A percentile compares a stretch with the other conserved stretches of the same genome.
Conservation (phyloP, 2,329 filamentous ascomycete genomes). For the Pseudocercospora eumusae region DNA sequence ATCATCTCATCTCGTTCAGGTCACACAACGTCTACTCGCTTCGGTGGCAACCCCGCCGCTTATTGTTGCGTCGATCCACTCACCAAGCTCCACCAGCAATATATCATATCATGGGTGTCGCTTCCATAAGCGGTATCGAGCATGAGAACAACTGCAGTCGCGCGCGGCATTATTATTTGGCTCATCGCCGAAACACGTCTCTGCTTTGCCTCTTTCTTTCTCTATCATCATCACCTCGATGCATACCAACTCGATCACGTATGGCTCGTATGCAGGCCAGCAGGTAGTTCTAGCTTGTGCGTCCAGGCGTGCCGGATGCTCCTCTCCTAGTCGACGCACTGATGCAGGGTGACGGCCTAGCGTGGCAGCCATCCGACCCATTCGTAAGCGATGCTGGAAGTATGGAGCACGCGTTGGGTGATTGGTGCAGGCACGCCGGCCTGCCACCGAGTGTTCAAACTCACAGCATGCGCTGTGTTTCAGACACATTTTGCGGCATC, state of each 20-base stretch:
- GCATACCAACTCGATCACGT: conserved; percentile 19
- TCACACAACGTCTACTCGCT: conserved; percentile 9
- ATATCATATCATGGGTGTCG: conserved; percentile 8
- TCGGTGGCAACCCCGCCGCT: conserved; percentile 6
- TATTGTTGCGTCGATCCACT: conserved; percentile 8
- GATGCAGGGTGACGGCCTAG: conserved; percentile 7
- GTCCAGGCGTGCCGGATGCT: conserved; percentile 3
- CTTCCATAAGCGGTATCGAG: conserved; percentile 18
- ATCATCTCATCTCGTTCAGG: conserved; percentile 12
- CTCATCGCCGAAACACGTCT: conserved; percentile 5
- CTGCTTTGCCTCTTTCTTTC: too few relatives aligned
- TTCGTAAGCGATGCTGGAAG: conserved; percentile 4
- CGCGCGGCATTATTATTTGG: conserved; percentile 9
- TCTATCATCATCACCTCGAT: conserved; percentile 2
- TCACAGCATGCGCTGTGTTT: conserved; percentile 11
- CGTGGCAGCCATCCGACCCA: conserved; percentile 9
- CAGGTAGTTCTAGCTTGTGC: conserved; percentile 4
- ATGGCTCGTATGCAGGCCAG: conserved; percentile 17
- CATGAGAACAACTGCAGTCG: conserved; percentile 13
- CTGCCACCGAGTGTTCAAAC: neutral
- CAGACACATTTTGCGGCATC: conserved; percentile 11
- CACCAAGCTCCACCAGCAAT: conserved; percentile 9
- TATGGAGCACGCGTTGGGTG: neutral
- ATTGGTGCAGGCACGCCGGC: conserved; percentile 7
- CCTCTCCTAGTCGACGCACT: conserved; percentile 6